A percentile compares a stretch with the other conserved stretches of the same genome.
phyloP scores from a whole-genome alignment of 495 filamentous ascomycete genomes.

The Annulohypoxylon nitens region DNA sequence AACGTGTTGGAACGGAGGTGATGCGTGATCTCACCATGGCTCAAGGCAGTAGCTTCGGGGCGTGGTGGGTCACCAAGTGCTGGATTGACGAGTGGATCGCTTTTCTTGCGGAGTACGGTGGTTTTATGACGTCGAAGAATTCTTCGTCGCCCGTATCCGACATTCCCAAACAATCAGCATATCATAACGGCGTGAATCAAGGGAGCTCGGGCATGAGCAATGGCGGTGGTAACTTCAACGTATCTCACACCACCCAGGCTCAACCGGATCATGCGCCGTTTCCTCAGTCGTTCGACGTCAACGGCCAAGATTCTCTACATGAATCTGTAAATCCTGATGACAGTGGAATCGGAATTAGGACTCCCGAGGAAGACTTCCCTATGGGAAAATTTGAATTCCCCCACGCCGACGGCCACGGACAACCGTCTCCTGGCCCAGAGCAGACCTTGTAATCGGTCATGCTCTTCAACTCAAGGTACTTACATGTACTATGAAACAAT shows the following conservation, averaged over 20 bases:
- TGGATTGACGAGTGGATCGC: conserved; percentile 96
- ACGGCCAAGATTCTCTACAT: conserved; percentile 45
- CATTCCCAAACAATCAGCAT: conserved; percentile 48
- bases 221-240: conserved; percentile 57
- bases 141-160: conserved; percentile 22
- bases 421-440: conserved; percentile 25
- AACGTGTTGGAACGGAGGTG: conserved; percentile 74
- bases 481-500: not conserved
- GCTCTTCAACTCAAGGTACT: not conserved
- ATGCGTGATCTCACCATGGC: conserved; percentile 85
- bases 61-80: conserved; percentile 98
- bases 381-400: conserved; percentile 66
- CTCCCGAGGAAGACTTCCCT: conserved; percentile 70
- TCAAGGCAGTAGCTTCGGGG: conserved; percentile 86
- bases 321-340: conserved; percentile 68
- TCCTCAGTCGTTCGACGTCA: conserved; percentile 50
- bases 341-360: conserved; percentile 76
- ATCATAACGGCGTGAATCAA: conserved; percentile 49
- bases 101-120: conserved; percentile 92
- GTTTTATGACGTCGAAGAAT: conserved; percentile 77
- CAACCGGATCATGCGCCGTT: conserved; percentile 61
- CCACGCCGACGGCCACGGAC: conserved; percentile 21
- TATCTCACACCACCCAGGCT: conserved; percentile 52
- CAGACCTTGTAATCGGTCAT: conserved; percentile 15
- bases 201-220: conserved; percentile 59